Evolutionary conservation across 129 eudicot genomes (phyloP).

Genomic region (Lonicera japonica): DNA sequence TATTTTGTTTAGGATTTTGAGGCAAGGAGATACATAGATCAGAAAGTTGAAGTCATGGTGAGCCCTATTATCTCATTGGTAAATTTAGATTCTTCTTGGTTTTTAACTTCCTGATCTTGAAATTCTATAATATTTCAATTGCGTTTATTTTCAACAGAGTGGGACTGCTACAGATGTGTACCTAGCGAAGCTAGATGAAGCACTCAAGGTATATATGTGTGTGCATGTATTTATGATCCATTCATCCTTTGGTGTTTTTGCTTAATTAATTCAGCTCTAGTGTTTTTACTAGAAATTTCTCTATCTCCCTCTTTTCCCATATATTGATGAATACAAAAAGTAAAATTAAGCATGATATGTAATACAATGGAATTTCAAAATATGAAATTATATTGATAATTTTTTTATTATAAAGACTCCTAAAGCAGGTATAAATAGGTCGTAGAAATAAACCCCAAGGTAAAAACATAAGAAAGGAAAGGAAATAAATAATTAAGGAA

Average conservation of each 20-base stretch:
- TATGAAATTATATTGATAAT: too few species aligned
- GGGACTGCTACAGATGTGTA: conserved; percentile 76
- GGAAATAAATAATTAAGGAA: too few species aligned
- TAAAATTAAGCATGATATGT: too few species aligned
- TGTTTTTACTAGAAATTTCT: neutral
- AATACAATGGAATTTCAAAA: too few species aligned
- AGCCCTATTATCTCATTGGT: conserved; percentile 12
- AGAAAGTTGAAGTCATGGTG: conserved; percentile 82
- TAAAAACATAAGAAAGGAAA: too few species aligned
- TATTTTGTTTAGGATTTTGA: conserved; percentile 53
- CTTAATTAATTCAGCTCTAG: neutral
- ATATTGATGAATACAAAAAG: too few species aligned
- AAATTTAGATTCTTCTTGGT: neutral
- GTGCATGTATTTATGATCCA: neutral
- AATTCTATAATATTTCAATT: neutral
- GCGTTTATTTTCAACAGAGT: conserved; percentile 37
- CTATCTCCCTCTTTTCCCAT: too few species aligned
- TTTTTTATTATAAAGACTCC: too few species aligned
- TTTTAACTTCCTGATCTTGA: neutral
- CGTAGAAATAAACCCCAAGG: too few species aligned
- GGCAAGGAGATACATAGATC: conserved; percentile 66
- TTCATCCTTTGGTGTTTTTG: neutral
- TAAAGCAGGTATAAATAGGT: too few species aligned
- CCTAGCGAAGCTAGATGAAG: conserved; percentile 57
- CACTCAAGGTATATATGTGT: conserved; percentile 47